phyloP scores from a whole-genome alignment of 495 filamentous ascomycete genomes.

The Corynascus novoguineensis region DNA sequence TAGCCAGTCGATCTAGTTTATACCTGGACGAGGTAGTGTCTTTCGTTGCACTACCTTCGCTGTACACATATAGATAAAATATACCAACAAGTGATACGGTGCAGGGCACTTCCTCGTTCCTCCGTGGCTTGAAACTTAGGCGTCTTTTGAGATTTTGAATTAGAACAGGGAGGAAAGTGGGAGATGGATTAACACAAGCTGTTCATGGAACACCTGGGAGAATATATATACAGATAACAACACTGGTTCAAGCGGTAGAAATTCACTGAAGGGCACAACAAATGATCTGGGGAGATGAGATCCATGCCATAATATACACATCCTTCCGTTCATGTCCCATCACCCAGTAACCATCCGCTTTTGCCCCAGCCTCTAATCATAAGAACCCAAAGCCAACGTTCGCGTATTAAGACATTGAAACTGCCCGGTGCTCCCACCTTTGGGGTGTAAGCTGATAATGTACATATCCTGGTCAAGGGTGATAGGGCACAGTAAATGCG shows the following conservation, averaged over 20 bases:
- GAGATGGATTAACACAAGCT: no score
- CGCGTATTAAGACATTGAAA: slow-evolving; percentile 4
- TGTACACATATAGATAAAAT: slow-evolving; percentile 2
- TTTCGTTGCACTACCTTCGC: background rate
- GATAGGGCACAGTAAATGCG: background rate
- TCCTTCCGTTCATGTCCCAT: background rate
- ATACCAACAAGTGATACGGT: background rate
- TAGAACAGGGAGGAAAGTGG: no score
- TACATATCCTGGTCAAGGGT: background rate
- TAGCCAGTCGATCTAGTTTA: background rate
- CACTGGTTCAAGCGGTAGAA: no score
- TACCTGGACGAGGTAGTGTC: background rate
- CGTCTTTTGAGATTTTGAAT: no score
- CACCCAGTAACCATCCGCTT: background rate
- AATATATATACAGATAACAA: no score
- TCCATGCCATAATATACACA: slow-evolving; percentile 4
- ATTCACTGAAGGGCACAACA: no score
- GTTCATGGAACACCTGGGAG: no score
- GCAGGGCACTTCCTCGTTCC: background rate
- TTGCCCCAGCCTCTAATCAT: background rate
- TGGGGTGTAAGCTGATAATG: background rate
- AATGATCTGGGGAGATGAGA: background rate
- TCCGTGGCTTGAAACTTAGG: no score
- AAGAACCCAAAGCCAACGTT: background rate
- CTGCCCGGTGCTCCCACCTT: background rate